Evolutionary conservation across 2,329 filamentous ascomycete genomes (phyloP), one percentile per base, ranked within the genome.

Genomic region (Phaeosphaeria sp.): DNA sequence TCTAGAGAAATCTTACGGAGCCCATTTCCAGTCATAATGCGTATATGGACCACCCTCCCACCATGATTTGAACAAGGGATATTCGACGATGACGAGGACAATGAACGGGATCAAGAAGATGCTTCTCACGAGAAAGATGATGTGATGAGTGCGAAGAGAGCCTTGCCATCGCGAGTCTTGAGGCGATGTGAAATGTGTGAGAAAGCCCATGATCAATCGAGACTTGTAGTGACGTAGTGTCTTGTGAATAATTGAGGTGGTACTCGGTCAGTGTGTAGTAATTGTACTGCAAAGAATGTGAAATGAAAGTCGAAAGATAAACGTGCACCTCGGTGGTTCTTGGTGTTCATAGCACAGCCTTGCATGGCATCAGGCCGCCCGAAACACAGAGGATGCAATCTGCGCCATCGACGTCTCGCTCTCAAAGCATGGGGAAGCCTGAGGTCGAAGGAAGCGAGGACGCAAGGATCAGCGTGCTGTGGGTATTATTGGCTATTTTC

Each of bases 81-180:
- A 47, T 44, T 66, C 60, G 22, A 54, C 49, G 43, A 64, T 58
- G 53, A 66, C 46, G 48, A 66, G 44, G 17, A 64, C 47, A 6
- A 56, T 55, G 25, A 61, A 63, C 24, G 53, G 39, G 40, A 60
- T 17, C 9, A 66, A 42, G 25, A 63, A 15, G 3, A 59, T 8
- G 21, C 50, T 57, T 49, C 57, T 64, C 11, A 57, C 6, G 33
- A 53, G 42, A 36, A 62, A 66, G 24, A 57, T 9, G 18, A 25
- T 49, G 52, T 58, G 57, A 47, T 64, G 62, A 30, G 53, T 52
- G 49, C 40, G 55, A 25, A 51, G 60, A 18, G 39, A 2, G 39
- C 59, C 59, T 47, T 59, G 55, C 63, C 61, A 65, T 51, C 42
- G 53, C 11, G 49, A 22, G 39, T 61, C 57, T 40, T 21, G 18